phyloP scores from a whole-genome alignment of 2,329 filamentous ascomycete species.

The Mollisia scopiformis region DNA sequence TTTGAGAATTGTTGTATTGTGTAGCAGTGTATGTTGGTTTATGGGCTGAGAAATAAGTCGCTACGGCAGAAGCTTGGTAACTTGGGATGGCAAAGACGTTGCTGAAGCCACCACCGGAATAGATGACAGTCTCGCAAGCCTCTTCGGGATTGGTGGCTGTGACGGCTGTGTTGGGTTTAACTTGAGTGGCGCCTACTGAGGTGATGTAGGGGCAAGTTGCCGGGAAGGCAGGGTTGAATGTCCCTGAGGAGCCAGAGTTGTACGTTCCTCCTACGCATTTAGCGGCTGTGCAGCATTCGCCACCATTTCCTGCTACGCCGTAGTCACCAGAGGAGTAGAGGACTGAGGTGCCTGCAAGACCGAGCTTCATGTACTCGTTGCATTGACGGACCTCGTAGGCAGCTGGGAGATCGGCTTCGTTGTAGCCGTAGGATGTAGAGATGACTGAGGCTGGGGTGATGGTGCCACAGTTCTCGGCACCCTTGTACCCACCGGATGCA shows the following conservation, averaged over 20 bases:
- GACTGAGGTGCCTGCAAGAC: slow-evolving; percentile 18
- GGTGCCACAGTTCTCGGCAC: slow-evolving; percentile 48
- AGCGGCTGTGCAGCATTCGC: slow-evolving; percentile 18
- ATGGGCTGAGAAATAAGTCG: neutral
- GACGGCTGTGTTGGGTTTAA: slow-evolving; percentile 37
- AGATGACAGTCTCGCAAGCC: slow-evolving; percentile 62
- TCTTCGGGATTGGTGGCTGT: slow-evolving; percentile 40
- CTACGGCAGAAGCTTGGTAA: neutral
- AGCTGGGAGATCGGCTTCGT: slow-evolving; percentile 18
- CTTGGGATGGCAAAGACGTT: neutral
- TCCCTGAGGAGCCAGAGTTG: slow-evolving; percentile 21
- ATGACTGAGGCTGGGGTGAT: slow-evolving; percentile 50
- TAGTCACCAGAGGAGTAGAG: slow-evolving; percentile 24
- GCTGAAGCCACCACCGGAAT: slow-evolving; percentile 44
- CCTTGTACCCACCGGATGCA: slow-evolving; percentile 38
- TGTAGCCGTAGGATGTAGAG: slow-evolving; percentile 12
- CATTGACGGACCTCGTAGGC: slow-evolving; percentile 20
- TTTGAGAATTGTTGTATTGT: slow-evolving; percentile 4
- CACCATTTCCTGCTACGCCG: slow-evolving; percentile 38
- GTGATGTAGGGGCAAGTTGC: slow-evolving; percentile 70
- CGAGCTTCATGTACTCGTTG: slow-evolving; percentile 22
- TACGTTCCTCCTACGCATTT: slow-evolving; percentile 27
- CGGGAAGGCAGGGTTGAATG: slow-evolving; percentile 58
- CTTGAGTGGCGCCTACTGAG: slow-evolving; percentile 62
- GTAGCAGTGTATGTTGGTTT: neutral